Percentiles rank a stretch among this genome's conserved stretches.
Evolutionary conservation across 2,329 filamentous ascomycete genomes (phyloP).

Genomic region (Lachnellula arida): DNA sequence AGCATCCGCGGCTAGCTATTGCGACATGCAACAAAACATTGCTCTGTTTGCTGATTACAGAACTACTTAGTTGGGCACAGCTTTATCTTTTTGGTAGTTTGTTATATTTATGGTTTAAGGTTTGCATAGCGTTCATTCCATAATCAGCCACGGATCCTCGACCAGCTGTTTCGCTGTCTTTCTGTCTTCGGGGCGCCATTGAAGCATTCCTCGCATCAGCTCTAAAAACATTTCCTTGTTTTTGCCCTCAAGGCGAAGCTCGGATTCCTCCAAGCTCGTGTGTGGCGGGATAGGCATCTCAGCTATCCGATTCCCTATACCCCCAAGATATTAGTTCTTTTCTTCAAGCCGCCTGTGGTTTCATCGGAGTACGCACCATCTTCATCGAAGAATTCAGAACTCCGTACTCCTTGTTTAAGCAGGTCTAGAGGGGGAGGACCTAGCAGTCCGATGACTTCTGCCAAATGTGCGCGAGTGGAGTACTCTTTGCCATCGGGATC

Average conservation of each 20-base stretch:
- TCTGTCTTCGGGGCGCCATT: constrained; percentile 37
- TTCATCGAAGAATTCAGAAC: constrained; percentile 8
- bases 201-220: constrained; percentile 35
- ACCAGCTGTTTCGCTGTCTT: constrained; percentile 35
- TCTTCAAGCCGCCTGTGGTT: not conserved
- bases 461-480: constrained; percentile 12
- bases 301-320: constrained; percentile 2
- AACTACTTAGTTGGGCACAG: too few species aligned
- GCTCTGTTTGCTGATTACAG: too few species aligned
- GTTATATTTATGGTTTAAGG: too few species aligned
- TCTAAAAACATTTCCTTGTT: constrained; percentile 33
- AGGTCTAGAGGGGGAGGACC: constrained; percentile 13
- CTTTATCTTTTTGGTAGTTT: too few species aligned
- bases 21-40: not conserved
- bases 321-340: not conserved
- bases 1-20: not conserved
- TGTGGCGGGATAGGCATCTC: constrained; percentile 2
- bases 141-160: constrained; percentile 34
- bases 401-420: constrained; percentile 4
- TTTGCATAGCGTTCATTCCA: not conserved
- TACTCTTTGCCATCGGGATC: constrained; percentile 6
- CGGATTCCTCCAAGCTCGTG: constrained; percentile 4
- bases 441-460: constrained; percentile 12
- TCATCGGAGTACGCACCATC: constrained; percentile 4
- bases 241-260: constrained; percentile 3